These are phyloP conservation scores for Neurospora hispaniola DNA, from an alignment of 495 filamentous ascomycete species.

Conservation along the genomic window DNA sequence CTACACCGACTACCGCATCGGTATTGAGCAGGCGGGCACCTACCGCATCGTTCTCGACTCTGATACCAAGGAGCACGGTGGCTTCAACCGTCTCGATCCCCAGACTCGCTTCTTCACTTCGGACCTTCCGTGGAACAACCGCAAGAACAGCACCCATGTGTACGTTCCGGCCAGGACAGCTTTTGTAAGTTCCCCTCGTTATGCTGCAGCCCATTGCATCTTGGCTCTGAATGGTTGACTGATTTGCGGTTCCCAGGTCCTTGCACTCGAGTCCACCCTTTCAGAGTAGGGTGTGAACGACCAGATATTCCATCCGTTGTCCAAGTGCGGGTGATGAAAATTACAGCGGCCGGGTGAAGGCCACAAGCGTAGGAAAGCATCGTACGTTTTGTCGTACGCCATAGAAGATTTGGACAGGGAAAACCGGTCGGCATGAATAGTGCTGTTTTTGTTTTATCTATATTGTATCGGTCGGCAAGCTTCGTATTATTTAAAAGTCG, in stretches of 20 bases:
- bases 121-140: slow-evolving; percentile 74
- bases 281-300: background rate
- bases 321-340: background rate
- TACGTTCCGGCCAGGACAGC: slow-evolving; percentile 83
- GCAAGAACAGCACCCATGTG: slow-evolving; percentile 82
- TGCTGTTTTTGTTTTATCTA: background rate
- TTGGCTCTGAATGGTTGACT: background rate
- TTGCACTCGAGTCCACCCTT: slow-evolving; percentile 22
- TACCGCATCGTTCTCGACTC: slow-evolving; percentile 83
- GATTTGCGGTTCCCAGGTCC: slow-evolving; percentile 12
- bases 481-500: background rate
- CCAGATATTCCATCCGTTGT: background rate
- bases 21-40: slow-evolving; percentile 71
- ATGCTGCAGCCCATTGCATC: background rate
- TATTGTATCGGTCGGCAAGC: background rate
- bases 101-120: slow-evolving; percentile 84
- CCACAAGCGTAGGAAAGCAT: background rate
- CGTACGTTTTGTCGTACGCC: background rate
- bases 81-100: slow-evolving; percentile 64
- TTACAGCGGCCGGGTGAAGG: background rate
- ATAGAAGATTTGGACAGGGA: background rate
- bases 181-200: slow-evolving; percentile 49
- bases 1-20: slow-evolving; percentile 87
- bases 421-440: background rate
- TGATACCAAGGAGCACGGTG: slow-evolving; percentile 69